These are phyloP conservation scores for Lachnum nothofagi DNA, from an alignment of 2,329 filamentous ascomycete genomes.

Conservation along the genomic window DNA sequence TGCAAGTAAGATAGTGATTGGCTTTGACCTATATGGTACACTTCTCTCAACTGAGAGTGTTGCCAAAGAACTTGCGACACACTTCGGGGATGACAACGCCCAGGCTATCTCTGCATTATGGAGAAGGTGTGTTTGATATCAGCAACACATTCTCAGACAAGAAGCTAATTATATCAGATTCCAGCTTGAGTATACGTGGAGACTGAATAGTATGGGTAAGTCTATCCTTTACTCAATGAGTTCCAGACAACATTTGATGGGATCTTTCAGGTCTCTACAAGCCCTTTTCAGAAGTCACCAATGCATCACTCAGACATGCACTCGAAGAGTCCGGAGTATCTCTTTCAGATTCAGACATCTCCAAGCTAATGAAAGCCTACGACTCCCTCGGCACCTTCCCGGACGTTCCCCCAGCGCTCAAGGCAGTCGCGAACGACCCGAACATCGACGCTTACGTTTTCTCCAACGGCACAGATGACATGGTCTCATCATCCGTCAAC, in stretches of 20 bases:
- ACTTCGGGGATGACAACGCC: constrained; percentile 55
- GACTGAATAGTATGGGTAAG: constrained; percentile 69
- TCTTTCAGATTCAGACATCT: constrained; percentile 41
- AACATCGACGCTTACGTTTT: constrained; percentile 53
- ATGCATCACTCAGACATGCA: constrained; percentile 57
- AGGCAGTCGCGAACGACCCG: constrained; percentile 22
- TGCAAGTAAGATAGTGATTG: constrained; percentile 46
- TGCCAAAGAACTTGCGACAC: constrained; percentile 49
- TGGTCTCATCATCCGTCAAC: constrained; percentile 57
- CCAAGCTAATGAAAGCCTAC: constrained; percentile 57
- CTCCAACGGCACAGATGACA: constrained; percentile 61
- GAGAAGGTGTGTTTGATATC: constrained; percentile 40
- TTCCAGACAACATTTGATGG: neutral
- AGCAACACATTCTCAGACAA: no score
- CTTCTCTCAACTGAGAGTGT: constrained; percentile 69
- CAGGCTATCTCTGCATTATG: constrained; percentile 54
- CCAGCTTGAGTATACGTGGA: constrained; percentile 74
- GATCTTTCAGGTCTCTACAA: constrained; percentile 50
- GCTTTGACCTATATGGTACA: constrained; percentile 73
- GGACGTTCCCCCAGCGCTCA: constrained; percentile 54
- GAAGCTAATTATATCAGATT: constrained; percentile 34
- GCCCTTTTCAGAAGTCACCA: constrained; percentile 59
- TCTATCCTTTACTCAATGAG: constrained; percentile 6
- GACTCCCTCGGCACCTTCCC: constrained; percentile 59
- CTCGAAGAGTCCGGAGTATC: constrained; percentile 50